Evolutionary conservation across 2,329 filamentous ascomycete species (phyloP).

Genomic region (Ilyonectria robusta): DNA sequence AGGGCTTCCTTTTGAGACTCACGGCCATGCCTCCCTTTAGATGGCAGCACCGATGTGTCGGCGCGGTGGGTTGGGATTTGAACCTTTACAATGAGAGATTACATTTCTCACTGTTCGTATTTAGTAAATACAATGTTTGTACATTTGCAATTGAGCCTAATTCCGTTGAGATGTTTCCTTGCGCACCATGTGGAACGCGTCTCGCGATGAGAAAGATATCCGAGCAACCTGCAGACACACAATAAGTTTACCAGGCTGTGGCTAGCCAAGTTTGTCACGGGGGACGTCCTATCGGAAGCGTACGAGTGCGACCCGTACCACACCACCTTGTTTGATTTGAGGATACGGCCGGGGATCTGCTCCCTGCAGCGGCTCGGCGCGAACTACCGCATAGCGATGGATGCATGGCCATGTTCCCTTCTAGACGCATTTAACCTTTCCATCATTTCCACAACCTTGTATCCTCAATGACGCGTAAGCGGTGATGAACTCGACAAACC

Average conservation of each 20-base stretch:
- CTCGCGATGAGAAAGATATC: no score
- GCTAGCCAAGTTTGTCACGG: no score
- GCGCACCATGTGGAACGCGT: neutral
- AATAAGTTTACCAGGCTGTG: no score
- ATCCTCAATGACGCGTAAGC: neutral
- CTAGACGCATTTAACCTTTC: neutral
- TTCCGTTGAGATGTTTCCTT: neutral
- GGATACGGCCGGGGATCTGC: neutral
- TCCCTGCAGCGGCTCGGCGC: neutral
- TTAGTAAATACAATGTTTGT: neutral
- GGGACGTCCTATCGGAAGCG: neutral
- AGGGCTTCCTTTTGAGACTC: slow-evolving; percentile 61
- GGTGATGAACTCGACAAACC: no score
- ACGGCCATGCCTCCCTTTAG: slow-evolving; percentile 53
- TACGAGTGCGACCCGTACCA: neutral
- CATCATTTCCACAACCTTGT: neutral
- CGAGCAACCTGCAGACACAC: no score
- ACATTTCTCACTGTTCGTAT: neutral
- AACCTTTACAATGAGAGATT: slow-evolving; percentile 42
- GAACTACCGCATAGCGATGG: neutral
- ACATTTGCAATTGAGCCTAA: neutral
- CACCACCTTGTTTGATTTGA: neutral
- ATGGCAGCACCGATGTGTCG: neutral
- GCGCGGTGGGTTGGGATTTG: slow-evolving; percentile 1
- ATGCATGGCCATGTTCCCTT: neutral